phyloP scores from a whole-genome alignment of 805 yeast species.

The Starmerella asiatica region DNA sequence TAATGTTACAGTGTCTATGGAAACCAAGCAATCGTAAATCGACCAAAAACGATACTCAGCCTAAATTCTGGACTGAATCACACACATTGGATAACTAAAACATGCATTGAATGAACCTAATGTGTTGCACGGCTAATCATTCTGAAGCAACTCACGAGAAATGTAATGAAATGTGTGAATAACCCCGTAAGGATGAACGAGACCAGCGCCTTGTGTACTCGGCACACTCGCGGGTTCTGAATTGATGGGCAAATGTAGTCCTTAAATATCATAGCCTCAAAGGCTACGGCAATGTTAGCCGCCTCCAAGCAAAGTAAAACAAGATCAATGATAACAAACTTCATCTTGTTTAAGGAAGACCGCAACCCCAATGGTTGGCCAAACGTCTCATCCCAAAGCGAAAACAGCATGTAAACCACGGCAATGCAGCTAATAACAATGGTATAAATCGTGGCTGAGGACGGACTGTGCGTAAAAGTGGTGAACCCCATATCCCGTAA shows the following conservation, averaged over 20 bases:
- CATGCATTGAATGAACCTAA: not conserved
- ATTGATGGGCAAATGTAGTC: slow-evolving; percentile 19
- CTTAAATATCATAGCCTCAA: slow-evolving; percentile 44
- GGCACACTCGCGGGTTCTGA: slow-evolving; percentile 45
- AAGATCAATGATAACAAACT: slow-evolving; percentile 67
- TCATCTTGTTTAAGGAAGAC: slow-evolving; percentile 69
- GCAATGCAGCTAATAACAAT: slow-evolving; percentile 72
- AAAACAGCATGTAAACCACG: slow-evolving; percentile 59
- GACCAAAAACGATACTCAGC: not conserved
- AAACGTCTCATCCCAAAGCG: slow-evolving; percentile 79
- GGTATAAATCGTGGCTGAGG: slow-evolving; percentile 85
- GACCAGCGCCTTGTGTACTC: slow-evolving; percentile 63
- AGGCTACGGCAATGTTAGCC: slow-evolving; percentile 75
- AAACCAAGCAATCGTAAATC: too few species aligned
- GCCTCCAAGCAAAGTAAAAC: slow-evolving; percentile 78
- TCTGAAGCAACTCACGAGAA: slow-evolving; percentile 67
- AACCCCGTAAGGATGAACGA: slow-evolving; percentile 65
- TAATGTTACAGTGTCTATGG: too few species aligned
- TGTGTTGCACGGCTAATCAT: slow-evolving; percentile 44
- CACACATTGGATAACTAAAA: not conserved
- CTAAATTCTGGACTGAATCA: not conserved
- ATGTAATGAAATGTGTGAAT: slow-evolving; percentile 72
- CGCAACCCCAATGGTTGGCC: slow-evolving; percentile 88
- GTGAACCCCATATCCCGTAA: slow-evolving; percentile 34
- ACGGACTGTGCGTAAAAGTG: slow-evolving; percentile 22